Conservation (phyloP, 257 asterid species). For the Gentiana macrophylla region DNA sequence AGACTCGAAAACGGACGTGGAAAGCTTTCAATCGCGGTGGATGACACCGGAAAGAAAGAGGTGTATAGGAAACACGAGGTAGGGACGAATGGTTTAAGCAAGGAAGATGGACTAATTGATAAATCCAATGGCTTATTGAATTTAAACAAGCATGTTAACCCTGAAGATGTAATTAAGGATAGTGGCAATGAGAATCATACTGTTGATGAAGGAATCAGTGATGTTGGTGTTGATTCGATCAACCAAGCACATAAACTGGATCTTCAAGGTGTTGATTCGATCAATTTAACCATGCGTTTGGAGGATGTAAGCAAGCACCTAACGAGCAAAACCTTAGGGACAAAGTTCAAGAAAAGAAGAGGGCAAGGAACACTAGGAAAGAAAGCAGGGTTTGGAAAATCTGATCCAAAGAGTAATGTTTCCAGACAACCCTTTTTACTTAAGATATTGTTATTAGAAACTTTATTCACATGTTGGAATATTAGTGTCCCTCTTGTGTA, state of each 20-base stretch:
- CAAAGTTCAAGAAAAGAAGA: conserved; percentile 2
- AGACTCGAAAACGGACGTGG: conserved; percentile 28
- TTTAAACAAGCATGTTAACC: conserved; percentile 59
- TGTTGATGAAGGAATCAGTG: conserved; percentile 17
- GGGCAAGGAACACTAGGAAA: neutral
- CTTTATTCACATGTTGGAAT: neutral
- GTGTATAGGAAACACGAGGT: conserved; percentile 13
- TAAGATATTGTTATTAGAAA: neutral
- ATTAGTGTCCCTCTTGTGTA: too few species aligned
- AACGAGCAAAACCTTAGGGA: conserved; percentile 16
- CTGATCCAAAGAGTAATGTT: conserved; percentile 3
- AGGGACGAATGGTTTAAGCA: conserved; percentile 22
- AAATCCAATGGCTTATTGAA: conserved; percentile 14
- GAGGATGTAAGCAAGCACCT: conserved; percentile 6
- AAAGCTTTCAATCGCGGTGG: conserved; percentile 23
- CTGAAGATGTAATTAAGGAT: conserved; percentile 12
- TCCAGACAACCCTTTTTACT: neutral
- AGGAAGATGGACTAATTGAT: conserved; percentile 4
- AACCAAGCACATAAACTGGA: conserved; percentile 11
- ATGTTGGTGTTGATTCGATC: conserved; percentile 11
- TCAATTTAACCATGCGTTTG: conserved; percentile 10
- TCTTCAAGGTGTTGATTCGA: conserved; percentile 14
- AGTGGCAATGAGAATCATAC: conserved; percentile 8
- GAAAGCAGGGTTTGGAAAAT: conserved; percentile 1
- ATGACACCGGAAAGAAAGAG: conserved; percentile 17